Conservation (phyloP, 139 green algal genomes). For the Eudorina sp. region DNA sequence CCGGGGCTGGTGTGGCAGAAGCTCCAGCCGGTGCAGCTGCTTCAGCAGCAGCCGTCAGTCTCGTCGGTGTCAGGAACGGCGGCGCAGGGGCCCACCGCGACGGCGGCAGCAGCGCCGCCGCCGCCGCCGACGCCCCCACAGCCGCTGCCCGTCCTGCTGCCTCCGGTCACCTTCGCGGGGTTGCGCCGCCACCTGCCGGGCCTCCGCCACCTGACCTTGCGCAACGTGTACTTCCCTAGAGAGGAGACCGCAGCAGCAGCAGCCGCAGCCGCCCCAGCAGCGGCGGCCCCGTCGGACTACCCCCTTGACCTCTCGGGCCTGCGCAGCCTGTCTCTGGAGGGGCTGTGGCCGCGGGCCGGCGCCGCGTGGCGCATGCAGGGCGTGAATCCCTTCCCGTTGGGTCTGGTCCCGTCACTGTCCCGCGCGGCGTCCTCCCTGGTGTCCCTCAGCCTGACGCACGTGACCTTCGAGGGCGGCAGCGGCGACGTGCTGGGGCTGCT, state of each 20-base stretch:
- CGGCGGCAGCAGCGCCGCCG: not conserved
- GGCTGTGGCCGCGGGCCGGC: not conserved
- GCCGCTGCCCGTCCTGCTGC: not conserved
- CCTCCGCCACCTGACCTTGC: not conserved
- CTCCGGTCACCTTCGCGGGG: not conserved
- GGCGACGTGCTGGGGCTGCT: slow-evolving; percentile 13
- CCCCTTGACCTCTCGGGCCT: slow-evolving; percentile 10
- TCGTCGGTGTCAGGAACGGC: not conserved
- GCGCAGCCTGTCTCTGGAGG: not conserved
- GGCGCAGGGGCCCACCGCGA: not conserved
- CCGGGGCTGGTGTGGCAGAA: not conserved
- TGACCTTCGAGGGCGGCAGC: slow-evolving; percentile 8
- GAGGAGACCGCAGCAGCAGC: not conserved
- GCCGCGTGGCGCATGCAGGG: not conserved
- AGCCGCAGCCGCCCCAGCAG: not conserved
- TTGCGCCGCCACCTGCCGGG: slow-evolving; percentile 22
- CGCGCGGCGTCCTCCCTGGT: not conserved
- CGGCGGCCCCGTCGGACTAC: not conserved
- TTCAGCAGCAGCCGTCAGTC: not conserved
- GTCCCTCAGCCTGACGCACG: not conserved
- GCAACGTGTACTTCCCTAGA: not conserved
- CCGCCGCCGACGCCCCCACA: not conserved
- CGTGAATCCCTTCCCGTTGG: not conserved
- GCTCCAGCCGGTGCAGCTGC: not conserved
- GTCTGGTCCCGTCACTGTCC: not conserved